Base-by-base conservation (phyloP, 768 basidiomycete genomes). In the Tricholoma saponaceum region DNA sequence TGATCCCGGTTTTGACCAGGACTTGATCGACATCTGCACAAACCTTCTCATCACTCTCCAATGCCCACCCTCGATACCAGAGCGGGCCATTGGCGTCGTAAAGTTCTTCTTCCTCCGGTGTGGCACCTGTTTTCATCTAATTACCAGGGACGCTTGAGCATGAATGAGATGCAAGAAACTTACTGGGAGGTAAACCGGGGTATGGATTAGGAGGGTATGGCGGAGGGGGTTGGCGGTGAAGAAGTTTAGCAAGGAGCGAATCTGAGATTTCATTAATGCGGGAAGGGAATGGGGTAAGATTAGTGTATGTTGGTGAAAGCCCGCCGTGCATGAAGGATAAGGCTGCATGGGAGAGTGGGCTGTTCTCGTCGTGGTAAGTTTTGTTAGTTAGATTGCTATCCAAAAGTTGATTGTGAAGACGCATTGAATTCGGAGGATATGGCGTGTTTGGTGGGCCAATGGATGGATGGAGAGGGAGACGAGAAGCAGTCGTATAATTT, bases 21-120 rank as follows among this genome's bases (percentile, higher is more conserved):
- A 95, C 87, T 23, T 76, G 72, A 57, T 90, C 86, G 0, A 93
- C 93, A 33, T 83, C 79, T 1, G 64, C 68, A 69, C 97, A 99
- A 4, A 83, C 83, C 51, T 76, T 76, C 56, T 81, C 81, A 52
- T 95, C 92, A 23, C 75, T 71, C 12, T 87, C 85, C 52, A 84
- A 76, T 14, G 96, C 96, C 85, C 95, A 95, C 1, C 95, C 95
- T 10, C 97, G 82, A 69, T 95, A 97, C 97, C 97, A 98, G 46
- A 95, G 71, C 3, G 95, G 94, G 0, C 96, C 96, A 43, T 92
- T 83, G 0, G 79, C 66, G 20, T 79, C 81, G 64, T 95, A 96
- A 33, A 98, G 67, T 32, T 82, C 79, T 6, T 75, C 66, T 70
- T 98, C 95, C 58, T 85, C 86, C 0, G 62, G 62, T 0, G 88